Evolutionary conservation across 2,329 filamentous ascomycete species (phyloP), one percentile per base, ranked within the genome.

Genomic region (Cladophialophora exuberans): DNA sequence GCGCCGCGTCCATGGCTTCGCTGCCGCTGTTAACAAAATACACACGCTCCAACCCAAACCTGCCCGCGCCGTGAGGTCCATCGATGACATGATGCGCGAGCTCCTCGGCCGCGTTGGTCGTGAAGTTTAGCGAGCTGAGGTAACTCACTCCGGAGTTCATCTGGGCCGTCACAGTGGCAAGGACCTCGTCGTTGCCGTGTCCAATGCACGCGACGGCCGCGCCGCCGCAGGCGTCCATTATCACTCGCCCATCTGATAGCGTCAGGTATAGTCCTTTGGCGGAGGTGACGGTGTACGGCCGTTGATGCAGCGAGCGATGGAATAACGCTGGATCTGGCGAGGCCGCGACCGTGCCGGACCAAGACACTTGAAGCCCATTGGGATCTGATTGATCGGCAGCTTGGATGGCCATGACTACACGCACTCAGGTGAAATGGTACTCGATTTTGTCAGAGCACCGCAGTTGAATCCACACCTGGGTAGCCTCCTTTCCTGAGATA

Each of bases 191-290:
- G 56, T 86, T 79, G 25, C 82, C 83, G 63, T 90, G 85, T 5
- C 89, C 89, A 7, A 93, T 73, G 65, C 85, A 86, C 7, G 84
- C 79, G 3, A 91, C 88, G 87, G 62, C 62, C 3, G 2, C 89
- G 86, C 89, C 89, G 23, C 86, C 82, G 17, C 85, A 88, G 1
- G 83, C 86, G 68, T 94, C 89, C 11, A 91, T 79, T 38, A 94
- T 80, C 28, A 72, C 75, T 20, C 79, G 77, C 1, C 85, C 85
- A 65, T 78, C 76, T 61, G 73, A 73, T 1, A 84, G 72, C 28
- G 73, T 70, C n/a, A 84, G 69, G 56, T 78, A 80, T 60, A 77
- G 75, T 9, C 79, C 81, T 52, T 75, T 69, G 4, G 76, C 82
- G 0, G 72, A 76, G 7, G 75, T 66, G 3, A 81, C 80, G 44